phyloP scores from a whole-genome alignment of 441 rosid species.

The Corymbia calophylla region DNA sequence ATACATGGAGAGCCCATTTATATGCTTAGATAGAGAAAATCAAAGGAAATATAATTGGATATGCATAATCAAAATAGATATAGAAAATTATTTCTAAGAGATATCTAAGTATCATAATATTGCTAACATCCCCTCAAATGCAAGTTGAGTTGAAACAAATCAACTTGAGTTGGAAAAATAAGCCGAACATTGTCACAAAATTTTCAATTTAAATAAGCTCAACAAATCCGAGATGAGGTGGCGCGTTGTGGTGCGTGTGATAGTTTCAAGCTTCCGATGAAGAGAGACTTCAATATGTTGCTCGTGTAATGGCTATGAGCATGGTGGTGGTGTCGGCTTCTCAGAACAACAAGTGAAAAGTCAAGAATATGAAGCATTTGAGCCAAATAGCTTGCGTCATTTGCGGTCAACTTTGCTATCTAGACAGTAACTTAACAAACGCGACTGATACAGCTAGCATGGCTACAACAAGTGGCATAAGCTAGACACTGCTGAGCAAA shows the following conservation, averaged over 20 bases:
- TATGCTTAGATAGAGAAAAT: background rate
- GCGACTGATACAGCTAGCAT: accelerated
- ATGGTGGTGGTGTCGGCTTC: background rate
- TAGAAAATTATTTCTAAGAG: background rate
- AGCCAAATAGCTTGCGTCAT: accelerated
- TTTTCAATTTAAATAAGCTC: too few species aligned
- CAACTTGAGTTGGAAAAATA: background rate
- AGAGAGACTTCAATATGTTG: background rate
- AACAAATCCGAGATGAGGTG: background rate
- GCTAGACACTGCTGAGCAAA: accelerated
- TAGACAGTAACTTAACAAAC: accelerated
- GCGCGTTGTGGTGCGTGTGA: too few species aligned
- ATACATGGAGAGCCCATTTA: background rate
- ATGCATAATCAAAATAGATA: background rate
- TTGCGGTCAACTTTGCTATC: background rate
- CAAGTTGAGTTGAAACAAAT: background rate
- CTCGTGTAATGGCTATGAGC: accelerated
- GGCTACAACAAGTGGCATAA: background rate
- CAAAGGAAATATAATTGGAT: background rate
- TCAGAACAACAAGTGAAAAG: background rate
- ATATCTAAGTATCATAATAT: background rate
- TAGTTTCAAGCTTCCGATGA: background rate
- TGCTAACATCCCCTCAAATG: background rate
- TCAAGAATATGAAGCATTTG: accelerated
- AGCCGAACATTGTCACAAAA: background rate